Percentiles rank a stretch among this genome's conserved stretches.
phyloP scores from a whole-genome alignment of 768 basidiomycete genomes.

The Lentinula sp. region DNA sequence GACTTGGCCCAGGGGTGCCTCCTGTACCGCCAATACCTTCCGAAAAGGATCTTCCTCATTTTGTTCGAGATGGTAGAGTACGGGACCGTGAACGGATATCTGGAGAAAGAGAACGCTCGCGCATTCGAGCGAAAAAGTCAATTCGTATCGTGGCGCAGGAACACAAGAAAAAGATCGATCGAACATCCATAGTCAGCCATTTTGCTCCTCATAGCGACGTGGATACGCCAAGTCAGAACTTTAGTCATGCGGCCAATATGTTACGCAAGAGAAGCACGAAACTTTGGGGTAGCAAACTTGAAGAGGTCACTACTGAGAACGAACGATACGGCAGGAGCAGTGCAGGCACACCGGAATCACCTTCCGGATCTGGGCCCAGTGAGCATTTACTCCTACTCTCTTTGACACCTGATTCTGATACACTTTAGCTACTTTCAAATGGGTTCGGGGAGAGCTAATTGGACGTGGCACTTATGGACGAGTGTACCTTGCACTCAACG shows the following conservation, averaged over 20 bases:
- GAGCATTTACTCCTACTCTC: slow-evolving; percentile 24
- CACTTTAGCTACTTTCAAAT: slow-evolving; percentile 77
- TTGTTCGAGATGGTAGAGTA: background rate
- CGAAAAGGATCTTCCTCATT: slow-evolving; percentile 16
- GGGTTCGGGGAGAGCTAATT: slow-evolving; percentile 97
- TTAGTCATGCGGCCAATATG: slow-evolving; percentile 39
- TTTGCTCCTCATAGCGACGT: background rate
- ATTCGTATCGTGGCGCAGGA: slow-evolving; percentile 91
- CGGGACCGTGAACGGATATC: background rate
- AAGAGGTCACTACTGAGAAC: slow-evolving; percentile 78
- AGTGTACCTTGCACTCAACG: slow-evolving; percentile 94
- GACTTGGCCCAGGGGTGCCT: slow-evolving; percentile 19
- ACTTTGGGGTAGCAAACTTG: slow-evolving; percentile 89
- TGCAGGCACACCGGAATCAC: slow-evolving; percentile 47
- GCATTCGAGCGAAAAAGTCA: slow-evolving; percentile 74
- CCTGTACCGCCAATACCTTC: slow-evolving; percentile 27
- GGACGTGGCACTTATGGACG: slow-evolving; percentile 96
- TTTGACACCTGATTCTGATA: slow-evolving; percentile 13
- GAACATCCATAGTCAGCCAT: slow-evolving; percentile 49
- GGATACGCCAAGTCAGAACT: slow-evolving; percentile 14
- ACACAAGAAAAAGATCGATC: slow-evolving; percentile 71
- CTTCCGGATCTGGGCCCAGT: slow-evolving; percentile 60
- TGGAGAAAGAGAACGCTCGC: slow-evolving; percentile 26
- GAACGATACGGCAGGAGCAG: slow-evolving; percentile 42
- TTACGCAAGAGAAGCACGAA: slow-evolving; percentile 85